phyloP scores from a whole-genome alignment of 495 filamentous ascomycete genomes.

The Delitschia confertaspora region DNA sequence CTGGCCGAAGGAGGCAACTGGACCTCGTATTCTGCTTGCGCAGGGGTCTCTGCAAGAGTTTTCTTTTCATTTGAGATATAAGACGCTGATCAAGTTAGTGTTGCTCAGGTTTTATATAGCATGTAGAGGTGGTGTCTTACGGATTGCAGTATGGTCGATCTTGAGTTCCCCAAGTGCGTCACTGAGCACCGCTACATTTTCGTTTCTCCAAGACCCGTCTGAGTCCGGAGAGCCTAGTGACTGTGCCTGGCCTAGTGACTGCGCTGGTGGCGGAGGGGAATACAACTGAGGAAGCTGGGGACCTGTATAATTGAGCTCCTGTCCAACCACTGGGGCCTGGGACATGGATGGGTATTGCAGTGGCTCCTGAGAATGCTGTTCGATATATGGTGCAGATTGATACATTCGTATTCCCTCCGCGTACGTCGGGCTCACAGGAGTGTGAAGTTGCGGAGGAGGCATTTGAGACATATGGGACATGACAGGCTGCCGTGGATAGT shows the following conservation, averaged over 20 bases:
- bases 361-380: constrained; percentile 28
- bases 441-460: constrained; percentile 26
- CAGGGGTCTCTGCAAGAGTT: constrained; percentile 58
- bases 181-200: constrained; percentile 41
- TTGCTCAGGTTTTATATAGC: not conserved
- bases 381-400: constrained; percentile 32
- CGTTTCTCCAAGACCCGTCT: constrained; percentile 62
- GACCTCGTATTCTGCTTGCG: constrained; percentile 61
- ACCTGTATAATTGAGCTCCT: constrained; percentile 14
- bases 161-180: constrained; percentile 81
- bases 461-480: constrained; percentile 24
- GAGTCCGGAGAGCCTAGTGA: constrained; percentile 16
- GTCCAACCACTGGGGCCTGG: constrained; percentile 24
- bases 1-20: constrained; percentile 56
- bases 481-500: constrained; percentile 41
- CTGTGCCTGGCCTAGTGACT: not conserved
- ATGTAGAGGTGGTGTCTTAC: no score
- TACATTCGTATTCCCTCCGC: constrained; percentile 29
- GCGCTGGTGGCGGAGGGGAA: constrained; percentile 11
- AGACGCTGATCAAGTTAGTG: constrained; percentile 50
- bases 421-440: constrained; percentile 29
- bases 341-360: constrained; percentile 44
- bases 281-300: constrained; percentile 28
- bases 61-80: constrained; percentile 75
- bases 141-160: constrained; percentile 81